Conservation (phyloP, 2,329 filamentous ascomycete species). For the Fusarium vanettenii region DNA sequence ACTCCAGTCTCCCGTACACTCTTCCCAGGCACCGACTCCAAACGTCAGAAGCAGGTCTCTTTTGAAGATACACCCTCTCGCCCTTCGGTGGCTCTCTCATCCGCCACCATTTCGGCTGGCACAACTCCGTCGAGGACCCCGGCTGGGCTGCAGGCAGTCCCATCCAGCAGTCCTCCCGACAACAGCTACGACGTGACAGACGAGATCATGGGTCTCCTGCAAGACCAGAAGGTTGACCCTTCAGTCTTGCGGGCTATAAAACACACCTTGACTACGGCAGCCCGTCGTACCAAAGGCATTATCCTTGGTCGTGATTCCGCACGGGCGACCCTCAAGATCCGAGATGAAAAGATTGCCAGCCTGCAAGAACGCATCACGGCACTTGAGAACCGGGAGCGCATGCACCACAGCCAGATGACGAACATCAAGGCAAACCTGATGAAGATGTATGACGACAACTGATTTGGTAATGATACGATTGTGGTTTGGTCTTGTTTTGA, state of each 20-base stretch:
- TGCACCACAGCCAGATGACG: constrained; percentile 49
- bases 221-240: constrained; percentile 54
- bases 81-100: constrained; percentile 1
- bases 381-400: constrained; percentile 52
- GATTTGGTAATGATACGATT: constrained; percentile 11
- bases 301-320: constrained; percentile 74
- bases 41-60: constrained; percentile 48
- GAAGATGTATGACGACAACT: constrained; percentile 51
- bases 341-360: constrained; percentile 61
- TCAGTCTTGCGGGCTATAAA: constrained; percentile 53
- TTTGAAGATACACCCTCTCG: constrained; percentile 42
- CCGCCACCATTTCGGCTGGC: constrained; percentile 23
- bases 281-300: constrained; percentile 69
- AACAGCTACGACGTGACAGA: constrained; percentile 52
- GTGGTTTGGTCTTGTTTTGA: neutral
- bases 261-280: constrained; percentile 64
- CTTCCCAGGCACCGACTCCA: constrained; percentile 46
- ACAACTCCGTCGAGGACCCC: constrained; percentile 23
- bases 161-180: constrained; percentile 28
- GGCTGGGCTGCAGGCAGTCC: constrained; percentile 3
- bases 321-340: constrained; percentile 69
- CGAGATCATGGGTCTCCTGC: constrained; percentile 63
- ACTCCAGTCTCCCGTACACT: constrained; percentile 53
- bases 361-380: constrained; percentile 52
- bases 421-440: constrained; percentile 53